Conservation (phyloP, 148 eudicot species). For the Simmondsia chinensis region DNA sequence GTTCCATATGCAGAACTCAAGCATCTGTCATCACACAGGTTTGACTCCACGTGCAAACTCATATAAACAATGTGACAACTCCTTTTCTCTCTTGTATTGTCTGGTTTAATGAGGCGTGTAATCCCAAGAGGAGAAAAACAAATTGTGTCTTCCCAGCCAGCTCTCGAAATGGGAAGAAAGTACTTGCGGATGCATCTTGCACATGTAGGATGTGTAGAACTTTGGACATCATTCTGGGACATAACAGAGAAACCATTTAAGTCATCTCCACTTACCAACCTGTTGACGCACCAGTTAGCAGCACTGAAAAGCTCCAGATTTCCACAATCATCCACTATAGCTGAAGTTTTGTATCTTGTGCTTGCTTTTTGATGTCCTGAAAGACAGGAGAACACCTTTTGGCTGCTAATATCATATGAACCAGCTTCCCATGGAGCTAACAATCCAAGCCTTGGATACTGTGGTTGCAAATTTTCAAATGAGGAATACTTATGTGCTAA, state of each 20-base stretch:
- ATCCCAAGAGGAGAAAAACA: conserved; percentile 78
- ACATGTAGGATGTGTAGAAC: conserved; percentile 16
- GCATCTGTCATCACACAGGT: conserved; percentile 34
- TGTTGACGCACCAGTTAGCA: conserved; percentile 18
- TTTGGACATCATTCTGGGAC: conserved; percentile 20
- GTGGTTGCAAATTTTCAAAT: conserved; percentile 33
- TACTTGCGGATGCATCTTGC: conserved; percentile 31
- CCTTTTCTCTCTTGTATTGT: conserved; percentile 17
- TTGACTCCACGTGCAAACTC: conserved; percentile 35
- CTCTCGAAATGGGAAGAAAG: conserved; percentile 47
- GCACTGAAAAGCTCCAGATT: conserved; percentile 14
- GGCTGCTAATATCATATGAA: conserved; percentile 61
- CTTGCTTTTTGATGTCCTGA: conserved; percentile 14
- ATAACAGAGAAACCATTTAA: conserved; percentile 36
- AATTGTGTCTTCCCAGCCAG: conserved; percentile 36
- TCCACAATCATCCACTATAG: conserved; percentile 9
- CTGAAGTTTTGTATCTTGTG: conserved; percentile 14
- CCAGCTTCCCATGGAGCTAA: conserved; percentile 71
- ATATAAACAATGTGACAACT: conserved; percentile 44
- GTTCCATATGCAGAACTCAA: conserved; percentile 16
- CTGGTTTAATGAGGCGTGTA: conserved; percentile 41
- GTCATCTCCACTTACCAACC: conserved; percentile 21
- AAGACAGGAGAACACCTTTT: conserved; percentile 27
- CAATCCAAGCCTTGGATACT: conserved; percentile 37
- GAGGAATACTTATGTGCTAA: conserved; percentile 31